Evolutionary conservation across 352 stramenopile species (phyloP).

Genomic region (Globisporangium spiculum): DNA sequence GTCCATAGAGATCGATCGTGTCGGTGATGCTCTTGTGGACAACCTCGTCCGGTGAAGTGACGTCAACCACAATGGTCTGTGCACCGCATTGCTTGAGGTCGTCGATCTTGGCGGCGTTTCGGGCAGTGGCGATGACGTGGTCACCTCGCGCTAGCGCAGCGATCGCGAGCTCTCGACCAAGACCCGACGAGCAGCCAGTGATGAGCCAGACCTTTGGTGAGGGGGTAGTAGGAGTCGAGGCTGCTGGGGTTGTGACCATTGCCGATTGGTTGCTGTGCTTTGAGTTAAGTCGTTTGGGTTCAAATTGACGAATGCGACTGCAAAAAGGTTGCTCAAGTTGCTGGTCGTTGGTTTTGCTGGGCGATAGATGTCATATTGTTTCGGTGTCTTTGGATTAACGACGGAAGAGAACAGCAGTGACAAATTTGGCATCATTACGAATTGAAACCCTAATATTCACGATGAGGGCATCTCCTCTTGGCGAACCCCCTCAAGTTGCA

Average conservation of each 20-base stretch:
- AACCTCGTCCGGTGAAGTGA: conserved; percentile 26
- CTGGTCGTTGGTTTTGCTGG: neutral
- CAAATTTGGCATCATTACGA: neutral
- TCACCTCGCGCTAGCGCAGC: conserved; percentile 29
- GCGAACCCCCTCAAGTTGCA: too few species aligned
- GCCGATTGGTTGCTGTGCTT: neutral
- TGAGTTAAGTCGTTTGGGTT: neutral
- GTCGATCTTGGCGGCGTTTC: conserved; percentile 22
- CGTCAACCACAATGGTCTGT: conserved; percentile 27
- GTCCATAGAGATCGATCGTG: conserved; percentile 23
- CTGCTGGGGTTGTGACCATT: neutral
- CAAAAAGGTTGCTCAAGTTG: neutral
- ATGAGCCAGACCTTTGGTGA: conserved; percentile 14
- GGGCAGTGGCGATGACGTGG: conserved; percentile 35
- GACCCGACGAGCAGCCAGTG: conserved; percentile 21
- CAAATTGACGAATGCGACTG: neutral
- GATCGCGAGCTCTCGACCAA: conserved; percentile 24
- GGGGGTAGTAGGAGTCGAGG: neutral
- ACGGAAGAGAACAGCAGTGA: too few species aligned
- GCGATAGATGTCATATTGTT: too few species aligned
- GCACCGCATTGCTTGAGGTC: conserved; percentile 29
- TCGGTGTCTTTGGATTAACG: too few species aligned
- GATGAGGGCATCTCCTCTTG: too few species aligned
- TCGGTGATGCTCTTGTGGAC: conserved; percentile 22
- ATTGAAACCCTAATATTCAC: too few species aligned